Base-by-base conservation (phyloP, 148 eudicot species). In the Salicornia ramosissima region DNA sequence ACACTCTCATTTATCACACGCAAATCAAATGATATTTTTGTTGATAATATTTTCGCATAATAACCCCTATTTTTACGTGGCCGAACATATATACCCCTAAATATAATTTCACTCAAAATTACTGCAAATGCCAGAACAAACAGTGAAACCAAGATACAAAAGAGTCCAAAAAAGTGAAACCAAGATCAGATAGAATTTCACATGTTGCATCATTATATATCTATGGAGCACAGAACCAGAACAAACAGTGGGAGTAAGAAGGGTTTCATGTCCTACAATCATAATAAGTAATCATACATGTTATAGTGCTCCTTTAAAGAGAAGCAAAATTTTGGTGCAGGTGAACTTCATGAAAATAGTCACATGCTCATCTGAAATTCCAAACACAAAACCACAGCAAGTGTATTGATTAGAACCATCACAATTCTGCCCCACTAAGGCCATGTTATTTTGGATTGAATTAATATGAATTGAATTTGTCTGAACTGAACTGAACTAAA, bases 221-320 rank as follows among this genome's bases (percentile, higher is more conserved):
- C 43, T 11, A 60, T 16, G 13, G 1, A 19, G 43, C 45, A 60
- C 45, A 60, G n/a, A n/a, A n/a, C 43, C 43, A 33, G 25, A 63
- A 42, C 29, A 39, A 29, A 39, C 49, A 63, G 13, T 39, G 28
- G 12, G 30, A 34, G 30, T 31, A 39, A 6, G 28, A 39, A 21
- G 28, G 15, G 50, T 40, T 42, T 39, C 49, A 61, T 33, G 46
- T 36, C 30, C 15, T 11, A 21, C 14, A 36, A 62, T 40, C 11
- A 40, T 63, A 40, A 40, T 40, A 22, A 39, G 67, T 40, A 34
- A 34, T 33, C 65, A 51, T 34, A n/a, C 60, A 39, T 22, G 25
- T 50, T 59, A 67, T 52, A 40, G 59, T 67, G 71, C 59, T 67
- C 59, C 43, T 53, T 31, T 50, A 53, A 67, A 67, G 71, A 67